Conservation (phyloP, 2,329 filamentous ascomycete genomes). For the Colletotrichum sp. region DNA sequence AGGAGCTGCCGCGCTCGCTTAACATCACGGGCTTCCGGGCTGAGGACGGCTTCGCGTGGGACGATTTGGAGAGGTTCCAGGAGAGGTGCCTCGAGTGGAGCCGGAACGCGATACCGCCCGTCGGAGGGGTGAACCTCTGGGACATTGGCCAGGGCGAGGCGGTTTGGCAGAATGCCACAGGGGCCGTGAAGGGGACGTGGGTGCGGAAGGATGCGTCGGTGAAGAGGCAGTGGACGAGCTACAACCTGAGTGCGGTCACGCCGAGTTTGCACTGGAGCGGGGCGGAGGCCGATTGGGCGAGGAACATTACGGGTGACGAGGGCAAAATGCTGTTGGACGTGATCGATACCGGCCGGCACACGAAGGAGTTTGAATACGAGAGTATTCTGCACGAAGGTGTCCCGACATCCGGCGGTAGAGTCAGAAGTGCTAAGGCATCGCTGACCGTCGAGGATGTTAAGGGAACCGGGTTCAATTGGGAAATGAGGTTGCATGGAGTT, state of each 20-base stretch:
- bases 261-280: slow-evolving; percentile 70
- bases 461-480: slow-evolving; percentile 75
- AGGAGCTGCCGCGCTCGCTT: slow-evolving; percentile 49
- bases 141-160: slow-evolving; percentile 41
- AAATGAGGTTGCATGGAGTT: slow-evolving; percentile 80
- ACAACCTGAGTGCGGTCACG: slow-evolving; percentile 70
- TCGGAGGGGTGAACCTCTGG: slow-evolving; percentile 44
- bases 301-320: slow-evolving; percentile 78
- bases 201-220: slow-evolving; percentile 59
- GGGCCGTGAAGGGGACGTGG: slow-evolving; percentile 80
- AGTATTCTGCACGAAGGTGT: slow-evolving; percentile 37
- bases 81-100: slow-evolving; percentile 68
- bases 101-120: slow-evolving; percentile 52
- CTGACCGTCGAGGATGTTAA: slow-evolving; percentile 76
- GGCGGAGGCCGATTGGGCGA: slow-evolving; percentile 66
- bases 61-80: slow-evolving; percentile 70
- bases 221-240: slow-evolving; percentile 50
- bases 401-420: slow-evolving; percentile 53
- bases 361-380: slow-evolving; percentile 48
- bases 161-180: slow-evolving; percentile 81
- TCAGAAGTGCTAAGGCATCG: slow-evolving; percentile 73
- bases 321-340: slow-evolving; percentile 72
- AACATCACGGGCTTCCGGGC: slow-evolving; percentile 80
- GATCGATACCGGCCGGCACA: slow-evolving; percentile 55
- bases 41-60: slow-evolving; percentile 80